phyloP scores from a whole-genome alignment of 2,329 filamentous ascomycete species.

The Microsporum ferrugineum region DNA sequence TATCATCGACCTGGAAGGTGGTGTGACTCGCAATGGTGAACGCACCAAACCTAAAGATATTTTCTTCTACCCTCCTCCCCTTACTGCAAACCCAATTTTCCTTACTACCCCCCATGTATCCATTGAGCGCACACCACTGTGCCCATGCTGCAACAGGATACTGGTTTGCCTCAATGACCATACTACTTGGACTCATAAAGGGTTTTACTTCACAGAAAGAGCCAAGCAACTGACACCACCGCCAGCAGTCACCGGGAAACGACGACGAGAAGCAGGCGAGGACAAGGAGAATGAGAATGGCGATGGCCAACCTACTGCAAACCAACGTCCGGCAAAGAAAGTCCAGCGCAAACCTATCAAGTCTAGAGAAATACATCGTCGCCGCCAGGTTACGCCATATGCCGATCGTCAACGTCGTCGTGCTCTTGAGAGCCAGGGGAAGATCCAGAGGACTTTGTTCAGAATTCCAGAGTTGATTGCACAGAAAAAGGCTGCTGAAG shows the following conservation, averaged over 20 bases:
- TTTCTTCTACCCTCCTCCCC: not conserved
- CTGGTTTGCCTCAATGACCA: constrained; percentile 12
- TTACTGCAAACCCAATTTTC: not conserved
- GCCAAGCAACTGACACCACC: constrained; percentile 9
- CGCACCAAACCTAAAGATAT: not conserved
- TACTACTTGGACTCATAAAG: constrained; percentile 2
- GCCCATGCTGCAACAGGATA: constrained; percentile 9
- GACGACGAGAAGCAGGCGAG: not conserved
- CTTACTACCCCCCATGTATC: not conserved
- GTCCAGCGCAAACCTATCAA: constrained; percentile 3
- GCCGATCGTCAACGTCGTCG: constrained; percentile 24
- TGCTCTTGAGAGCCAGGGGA: constrained; percentile 21
- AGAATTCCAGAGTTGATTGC: constrained; percentile 24
- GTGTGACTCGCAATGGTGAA: not conserved
- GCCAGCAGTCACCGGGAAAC: constrained; percentile 6
- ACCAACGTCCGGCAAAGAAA: not conserved
- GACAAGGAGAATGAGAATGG: not conserved
- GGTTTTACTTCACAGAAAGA: constrained; percentile 2
- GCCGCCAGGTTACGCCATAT: constrained; percentile 17
- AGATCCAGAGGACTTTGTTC: constrained; percentile 26
- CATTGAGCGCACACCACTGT: constrained; percentile 1
- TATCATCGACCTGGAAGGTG: not conserved
- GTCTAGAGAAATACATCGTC: constrained; percentile 8
- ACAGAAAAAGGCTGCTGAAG: constrained; percentile 21
- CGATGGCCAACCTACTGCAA: not conserved